Conservation (phyloP, 2,329 filamentous ascomycete genomes). For the Madurella mycetomatis region DNA sequence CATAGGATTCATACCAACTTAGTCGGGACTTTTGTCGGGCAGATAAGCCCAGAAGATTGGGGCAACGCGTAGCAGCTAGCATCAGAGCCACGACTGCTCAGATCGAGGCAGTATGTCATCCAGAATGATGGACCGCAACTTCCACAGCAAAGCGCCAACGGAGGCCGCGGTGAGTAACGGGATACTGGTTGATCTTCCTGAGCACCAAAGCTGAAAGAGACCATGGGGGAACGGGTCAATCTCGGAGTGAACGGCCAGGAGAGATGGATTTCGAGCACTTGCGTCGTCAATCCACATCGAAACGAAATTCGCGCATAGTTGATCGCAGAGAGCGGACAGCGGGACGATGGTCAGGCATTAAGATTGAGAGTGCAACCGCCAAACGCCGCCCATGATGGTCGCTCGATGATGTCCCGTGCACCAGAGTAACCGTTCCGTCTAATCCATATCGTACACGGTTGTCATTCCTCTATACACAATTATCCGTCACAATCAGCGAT, state of each 20-base stretch:
- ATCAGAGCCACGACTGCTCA: neutral
- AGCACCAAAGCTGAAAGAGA: neutral
- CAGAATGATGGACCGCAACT: slow-evolving; percentile 8
- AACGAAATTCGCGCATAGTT: neutral
- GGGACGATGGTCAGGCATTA: slow-evolving; percentile 4
- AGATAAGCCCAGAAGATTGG: too few species aligned
- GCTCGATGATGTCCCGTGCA: neutral
- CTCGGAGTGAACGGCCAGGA: neutral
- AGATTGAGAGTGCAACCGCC: slow-evolving; percentile 14
- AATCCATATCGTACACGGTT: slow-evolving; percentile 18
- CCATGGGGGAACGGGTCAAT: neutral
- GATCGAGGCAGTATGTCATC: neutral
- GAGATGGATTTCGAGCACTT: neutral
- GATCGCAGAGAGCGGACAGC: neutral
- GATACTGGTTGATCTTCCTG: neutral
- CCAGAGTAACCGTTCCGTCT: slow-evolving; percentile 1
- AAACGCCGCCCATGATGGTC: slow-evolving; percentile 17
- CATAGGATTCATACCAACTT: too few species aligned
- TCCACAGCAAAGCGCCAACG: slow-evolving; percentile 10
- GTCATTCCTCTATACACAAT: slow-evolving; percentile 3
- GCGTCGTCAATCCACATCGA: neutral
- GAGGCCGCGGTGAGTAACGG: slow-evolving; percentile 10
- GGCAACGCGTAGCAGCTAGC: too few species aligned
- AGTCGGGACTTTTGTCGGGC: too few species aligned
- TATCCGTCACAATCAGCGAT: neutral